phyloP scores from a whole-genome alignment of 257 asterid species.

The Solanum sejunctum region DNA sequence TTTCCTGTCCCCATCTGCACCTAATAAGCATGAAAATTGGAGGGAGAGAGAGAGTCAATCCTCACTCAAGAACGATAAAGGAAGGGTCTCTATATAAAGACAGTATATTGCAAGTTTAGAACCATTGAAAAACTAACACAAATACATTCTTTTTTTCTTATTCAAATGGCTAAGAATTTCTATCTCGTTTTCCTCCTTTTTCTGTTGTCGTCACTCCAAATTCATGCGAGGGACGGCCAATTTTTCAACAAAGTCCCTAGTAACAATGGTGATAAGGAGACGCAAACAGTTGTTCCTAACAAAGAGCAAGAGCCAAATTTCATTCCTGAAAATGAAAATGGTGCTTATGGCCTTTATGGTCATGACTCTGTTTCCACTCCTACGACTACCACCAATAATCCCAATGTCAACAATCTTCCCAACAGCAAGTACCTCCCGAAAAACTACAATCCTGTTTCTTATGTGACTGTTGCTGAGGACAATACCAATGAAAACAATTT shows the following conservation, averaged over 20 bases:
- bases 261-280: conserved; percentile 5
- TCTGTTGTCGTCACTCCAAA: conserved; percentile 19
- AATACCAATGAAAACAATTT: neutral
- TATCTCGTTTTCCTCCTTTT: conserved; percentile 39
- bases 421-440: conserved; percentile 51
- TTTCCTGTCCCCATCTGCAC: conserved; percentile 25
- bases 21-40: conserved; percentile 23
- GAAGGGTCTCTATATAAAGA: conserved; percentile 31
- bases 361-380: conserved; percentile 47
- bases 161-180: conserved; percentile 19
- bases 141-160: neutral
- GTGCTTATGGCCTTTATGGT: conserved; percentile 64
- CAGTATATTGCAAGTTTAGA: conserved; percentile 8
- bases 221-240: conserved; percentile 71
- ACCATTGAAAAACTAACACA: neutral
- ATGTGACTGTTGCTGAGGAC: conserved; percentile 47
- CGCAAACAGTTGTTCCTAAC: conserved; percentile 4
- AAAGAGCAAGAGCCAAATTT: conserved; percentile 38
- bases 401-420: conserved; percentile 9
- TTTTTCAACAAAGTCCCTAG: conserved; percentile 62
- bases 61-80: neutral
- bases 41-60: neutral
- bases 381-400: neutral
- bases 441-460: conserved; percentile 69
- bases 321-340: conserved; percentile 41